phyloP scores from a whole-genome alignment of 2,329 filamentous ascomycete genomes.

The Neodidymelliopsis sp. region DNA sequence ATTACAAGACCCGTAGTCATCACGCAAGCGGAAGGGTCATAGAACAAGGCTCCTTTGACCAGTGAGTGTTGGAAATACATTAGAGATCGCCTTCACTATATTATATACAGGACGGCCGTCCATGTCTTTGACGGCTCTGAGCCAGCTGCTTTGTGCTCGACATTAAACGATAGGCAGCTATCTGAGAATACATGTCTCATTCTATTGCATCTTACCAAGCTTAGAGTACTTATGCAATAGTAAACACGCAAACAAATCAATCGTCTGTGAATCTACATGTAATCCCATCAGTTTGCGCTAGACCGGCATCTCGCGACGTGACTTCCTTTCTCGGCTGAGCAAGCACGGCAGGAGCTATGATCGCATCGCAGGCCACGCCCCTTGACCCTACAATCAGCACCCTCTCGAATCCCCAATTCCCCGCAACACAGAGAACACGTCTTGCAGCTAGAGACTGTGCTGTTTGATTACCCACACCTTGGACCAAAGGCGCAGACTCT shows the following conservation, averaged over 20 bases:
- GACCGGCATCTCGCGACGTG: slow-evolving; percentile 7
- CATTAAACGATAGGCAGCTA: no score
- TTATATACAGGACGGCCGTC: no score
- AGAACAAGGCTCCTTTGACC: no score
- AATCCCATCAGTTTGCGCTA: neutral
- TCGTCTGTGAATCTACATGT: neutral
- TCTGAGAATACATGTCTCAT: no score
- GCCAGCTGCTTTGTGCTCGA: no score
- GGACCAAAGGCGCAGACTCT: neutral
- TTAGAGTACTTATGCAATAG: neutral
- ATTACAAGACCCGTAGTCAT: no score
- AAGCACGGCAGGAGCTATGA: slow-evolving; percentile 26
- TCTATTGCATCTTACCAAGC: no score
- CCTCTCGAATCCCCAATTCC: slow-evolving; percentile 2
- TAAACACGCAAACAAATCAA: neutral
- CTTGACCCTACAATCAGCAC: slow-evolving; percentile 15
- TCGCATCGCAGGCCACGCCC: slow-evolving; percentile 23
- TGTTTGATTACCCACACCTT: neutral
- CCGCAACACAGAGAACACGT: slow-evolving; percentile 1
- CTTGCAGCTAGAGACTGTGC: neutral
- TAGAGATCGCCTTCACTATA: no score
- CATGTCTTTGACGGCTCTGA: no score
- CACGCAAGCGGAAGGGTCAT: no score
- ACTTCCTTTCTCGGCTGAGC: slow-evolving; percentile 6
- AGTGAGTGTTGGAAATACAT: no score